Evolutionary conservation across 305 asterid genomes (phyloP), one percentile per base, ranked within the genome.

Genomic region (Solanum hybrid): DNA sequence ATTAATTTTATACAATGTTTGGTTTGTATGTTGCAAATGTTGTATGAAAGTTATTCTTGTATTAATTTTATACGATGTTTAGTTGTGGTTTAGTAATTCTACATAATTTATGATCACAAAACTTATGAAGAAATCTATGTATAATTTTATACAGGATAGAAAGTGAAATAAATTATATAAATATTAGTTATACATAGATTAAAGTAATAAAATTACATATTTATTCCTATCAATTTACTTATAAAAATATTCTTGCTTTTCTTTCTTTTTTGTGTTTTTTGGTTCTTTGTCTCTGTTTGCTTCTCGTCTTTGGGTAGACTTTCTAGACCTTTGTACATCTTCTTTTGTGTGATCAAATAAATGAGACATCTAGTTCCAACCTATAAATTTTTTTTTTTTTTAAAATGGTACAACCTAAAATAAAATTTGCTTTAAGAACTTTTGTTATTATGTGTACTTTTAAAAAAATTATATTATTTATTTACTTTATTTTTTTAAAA

Each of bases 401-500:
- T n/a, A n/a, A n/a, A n/a, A n/a, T n/a, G n/a, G n/a, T n/a, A n/a
- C 68, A 51, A 51, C 68, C n/a, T 51, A 51, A 51, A 17, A 51
- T 51, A 51, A 51, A 51, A 51, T 2, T 51, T 51, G 10, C 4
- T 6, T 51, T 17, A 51, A 15, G 20, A 51, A 51, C 68, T 51
- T 51, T 17, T 51, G 8, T 51, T 51, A 51, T 51, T 15, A 51
- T 51, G 68, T 15, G n/a, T 51, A 51, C 68, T 15, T 51, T 15
- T 51, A 0, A 15, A 51, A 51, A 51, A 6, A 15, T 6, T 15
- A 51, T 51, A 51, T 17, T 51, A 51, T 51, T 51, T 17, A 17
- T 17, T 51, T 51, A 51, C 68, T 17, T 51, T 51, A 0, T 15
- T 51, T 15, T 15, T 0, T 0, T 0, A 0, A 51, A 51, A 17